A percentile compares a stretch with the other conserved stretches of the same genome.
Conservation (phyloP, 257 asterid species). For the Solanum peruvianum region DNA sequence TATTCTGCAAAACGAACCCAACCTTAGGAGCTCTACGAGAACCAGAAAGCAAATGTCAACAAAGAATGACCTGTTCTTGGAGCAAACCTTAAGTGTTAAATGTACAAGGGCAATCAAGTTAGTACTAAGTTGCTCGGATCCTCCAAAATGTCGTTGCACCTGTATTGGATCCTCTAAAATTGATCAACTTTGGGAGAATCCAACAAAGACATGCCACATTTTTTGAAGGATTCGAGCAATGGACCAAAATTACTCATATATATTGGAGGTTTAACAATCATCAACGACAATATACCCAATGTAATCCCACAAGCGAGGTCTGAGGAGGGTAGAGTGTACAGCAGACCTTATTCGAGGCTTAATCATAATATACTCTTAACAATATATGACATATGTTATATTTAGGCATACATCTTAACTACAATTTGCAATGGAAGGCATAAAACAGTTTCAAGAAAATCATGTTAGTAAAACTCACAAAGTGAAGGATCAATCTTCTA, state of each 20-base stretch:
- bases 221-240: neutral
- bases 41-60: neutral
- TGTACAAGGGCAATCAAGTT: neutral
- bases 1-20: constrained; percentile 39
- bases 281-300: neutral
- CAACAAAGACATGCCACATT: neutral
- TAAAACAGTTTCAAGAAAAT: neutral
- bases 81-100: neutral
- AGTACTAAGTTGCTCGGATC: neutral
- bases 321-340: neutral
- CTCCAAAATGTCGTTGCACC: neutral
- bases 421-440: neutral
- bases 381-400: neutral
- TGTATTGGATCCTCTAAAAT: neutral
- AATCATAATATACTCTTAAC: neutral
- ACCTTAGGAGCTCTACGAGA: neutral
- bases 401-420: neutral
- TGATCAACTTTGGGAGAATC: neutral
- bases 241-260: neutral
- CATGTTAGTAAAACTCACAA: neutral
- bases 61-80: neutral
- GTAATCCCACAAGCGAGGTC: neutral
- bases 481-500: neutral
- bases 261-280: neutral
- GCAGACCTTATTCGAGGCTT: neutral